phyloP scores from a whole-genome alignment of 2,329 filamentous ascomycete genomes.

The Tolypocladium sp. region DNA sequence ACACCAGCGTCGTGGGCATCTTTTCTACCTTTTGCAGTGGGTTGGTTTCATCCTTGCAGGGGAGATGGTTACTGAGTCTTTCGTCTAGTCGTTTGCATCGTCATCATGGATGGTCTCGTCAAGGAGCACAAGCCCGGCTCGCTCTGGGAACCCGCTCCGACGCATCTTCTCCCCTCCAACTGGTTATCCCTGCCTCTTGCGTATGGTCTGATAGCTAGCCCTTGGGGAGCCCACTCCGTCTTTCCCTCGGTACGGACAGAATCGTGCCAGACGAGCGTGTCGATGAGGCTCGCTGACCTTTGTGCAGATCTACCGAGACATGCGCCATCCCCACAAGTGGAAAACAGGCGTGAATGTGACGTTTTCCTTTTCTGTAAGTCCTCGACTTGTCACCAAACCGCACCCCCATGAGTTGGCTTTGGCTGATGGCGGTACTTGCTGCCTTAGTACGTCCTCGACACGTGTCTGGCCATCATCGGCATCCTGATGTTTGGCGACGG shows the following conservation, averaged over 20 bases:
- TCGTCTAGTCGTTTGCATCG: constrained; percentile 64
- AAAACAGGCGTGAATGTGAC: constrained; percentile 64
- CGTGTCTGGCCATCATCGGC: constrained; percentile 72
- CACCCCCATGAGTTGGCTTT: not conserved
- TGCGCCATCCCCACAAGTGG: constrained; percentile 74
- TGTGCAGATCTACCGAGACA: constrained; percentile 48
- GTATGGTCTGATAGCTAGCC: constrained; percentile 81
- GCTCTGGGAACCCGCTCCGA: constrained; percentile 67
- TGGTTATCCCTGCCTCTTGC: constrained; percentile 83
- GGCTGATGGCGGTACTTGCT: not conserved
- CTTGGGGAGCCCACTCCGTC: constrained; percentile 54
- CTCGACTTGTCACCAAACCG: not conserved
- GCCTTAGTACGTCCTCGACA: constrained; percentile 64
- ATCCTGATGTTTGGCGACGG: constrained; percentile 90
- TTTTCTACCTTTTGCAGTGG: constrained; percentile 78
- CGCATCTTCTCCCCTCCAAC: constrained; percentile 74
- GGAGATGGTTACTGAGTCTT: constrained; percentile 1
- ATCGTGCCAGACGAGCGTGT: not conserved
- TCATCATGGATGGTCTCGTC: constrained; percentile 77
- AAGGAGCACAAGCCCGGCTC: constrained; percentile 76
- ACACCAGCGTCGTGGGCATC: constrained; percentile 90
- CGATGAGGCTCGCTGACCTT: not conserved
- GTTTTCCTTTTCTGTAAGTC: constrained; percentile 70
- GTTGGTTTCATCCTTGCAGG: constrained; percentile 24
- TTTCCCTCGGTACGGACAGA: constrained; percentile 62